Evolutionary conservation across 2,329 filamentous ascomycete genomes (phyloP).

Genomic region (Mariannaea sp.): DNA sequence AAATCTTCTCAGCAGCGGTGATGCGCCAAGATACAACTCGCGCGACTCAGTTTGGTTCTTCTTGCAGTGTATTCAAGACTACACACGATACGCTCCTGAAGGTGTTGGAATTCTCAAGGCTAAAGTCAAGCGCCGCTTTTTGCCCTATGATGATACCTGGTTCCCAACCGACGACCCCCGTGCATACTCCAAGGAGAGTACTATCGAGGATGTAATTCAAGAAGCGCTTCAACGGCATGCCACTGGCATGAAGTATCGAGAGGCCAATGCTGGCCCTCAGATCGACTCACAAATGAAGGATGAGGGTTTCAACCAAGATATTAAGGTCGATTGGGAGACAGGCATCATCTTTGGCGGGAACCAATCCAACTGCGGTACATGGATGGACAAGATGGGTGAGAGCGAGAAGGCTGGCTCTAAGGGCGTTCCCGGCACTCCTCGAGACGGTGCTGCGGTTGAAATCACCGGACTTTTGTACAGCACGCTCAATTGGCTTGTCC

Average conservation of each 20-base stretch:
- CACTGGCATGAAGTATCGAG: constrained; percentile 85
- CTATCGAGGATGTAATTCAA: constrained; percentile 87
- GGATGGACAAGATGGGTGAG: constrained; percentile 99
- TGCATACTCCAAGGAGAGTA: constrained; percentile 84
- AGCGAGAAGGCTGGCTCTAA: constrained; percentile 89
- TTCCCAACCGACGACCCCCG: constrained; percentile 80
- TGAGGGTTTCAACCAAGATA: constrained; percentile 89
- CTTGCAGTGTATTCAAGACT: constrained; percentile 94
- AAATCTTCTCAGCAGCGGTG: constrained; percentile 86
- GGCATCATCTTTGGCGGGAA: constrained; percentile 94
- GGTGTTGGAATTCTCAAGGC: constrained; percentile 75
- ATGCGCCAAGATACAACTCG: constrained; percentile 89
- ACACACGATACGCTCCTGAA: constrained; percentile 78
- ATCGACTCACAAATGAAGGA: constrained; percentile 93
- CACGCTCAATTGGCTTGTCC: constrained; percentile 77
- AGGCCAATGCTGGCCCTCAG: constrained; percentile 87
- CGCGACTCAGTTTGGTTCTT: constrained; percentile 98
- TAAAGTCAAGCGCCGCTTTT: constrained; percentile 80
- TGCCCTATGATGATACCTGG: constrained; percentile 96
- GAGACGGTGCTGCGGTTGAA: constrained; percentile 93
- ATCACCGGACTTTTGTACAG: constrained; percentile 95
- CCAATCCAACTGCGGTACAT: constrained; percentile 94
- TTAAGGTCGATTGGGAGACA: constrained; percentile 86
- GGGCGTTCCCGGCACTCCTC: constrained; percentile 92
- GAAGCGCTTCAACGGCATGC: constrained; percentile 93